phyloP scores from a whole-genome alignment of 306 rosid species.

The Cicer chorassanicum region DNA sequence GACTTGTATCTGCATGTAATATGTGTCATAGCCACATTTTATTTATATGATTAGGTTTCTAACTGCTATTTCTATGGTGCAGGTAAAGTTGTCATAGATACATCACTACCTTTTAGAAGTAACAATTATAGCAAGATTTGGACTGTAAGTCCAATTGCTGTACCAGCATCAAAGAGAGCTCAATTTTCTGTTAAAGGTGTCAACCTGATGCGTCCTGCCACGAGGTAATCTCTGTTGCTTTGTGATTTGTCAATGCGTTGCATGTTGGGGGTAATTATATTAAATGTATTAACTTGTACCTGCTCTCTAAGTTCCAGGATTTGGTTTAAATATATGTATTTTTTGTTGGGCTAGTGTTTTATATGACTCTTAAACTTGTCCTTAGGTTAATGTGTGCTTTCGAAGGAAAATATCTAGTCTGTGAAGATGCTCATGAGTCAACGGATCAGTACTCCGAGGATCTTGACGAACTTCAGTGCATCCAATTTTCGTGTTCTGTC shows the following conservation, averaged over 20 bases:
- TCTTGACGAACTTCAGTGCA: constrained; percentile 63
- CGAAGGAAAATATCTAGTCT: constrained; percentile 73
- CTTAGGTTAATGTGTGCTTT: constrained; percentile 86
- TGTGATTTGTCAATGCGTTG: constrained; percentile 27
- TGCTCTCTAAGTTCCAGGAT: constrained; percentile 12
- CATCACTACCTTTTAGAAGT: constrained; percentile 70
- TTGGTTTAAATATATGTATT: constrained; percentile 24
- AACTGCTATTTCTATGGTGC: constrained; percentile 48
- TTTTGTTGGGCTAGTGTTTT: constrained; percentile 32
- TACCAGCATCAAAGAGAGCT: constrained; percentile 65
- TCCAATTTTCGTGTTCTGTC: constrained; percentile 74
- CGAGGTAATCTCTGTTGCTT: constrained; percentile 59
- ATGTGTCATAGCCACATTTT: constrained; percentile 19
- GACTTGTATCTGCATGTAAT: constrained; percentile 1
- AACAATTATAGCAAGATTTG: constrained; percentile 61
- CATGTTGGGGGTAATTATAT: constrained; percentile 26
- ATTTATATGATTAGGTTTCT: constrained; percentile 21
- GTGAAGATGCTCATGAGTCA: constrained; percentile 62
- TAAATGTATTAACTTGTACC: constrained; percentile 27
- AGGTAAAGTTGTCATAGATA: constrained; percentile 81
- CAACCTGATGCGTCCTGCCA: constrained; percentile 64
- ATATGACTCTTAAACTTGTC: constrained; percentile 26
- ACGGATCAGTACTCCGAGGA: constrained; percentile 51
- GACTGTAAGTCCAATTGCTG: constrained; percentile 81
- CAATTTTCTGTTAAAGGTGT: constrained; percentile 78